These are phyloP conservation scores for Solanum chacoense DNA, from an alignment of 305 asterid species.

Conservation along the genomic window DNA sequence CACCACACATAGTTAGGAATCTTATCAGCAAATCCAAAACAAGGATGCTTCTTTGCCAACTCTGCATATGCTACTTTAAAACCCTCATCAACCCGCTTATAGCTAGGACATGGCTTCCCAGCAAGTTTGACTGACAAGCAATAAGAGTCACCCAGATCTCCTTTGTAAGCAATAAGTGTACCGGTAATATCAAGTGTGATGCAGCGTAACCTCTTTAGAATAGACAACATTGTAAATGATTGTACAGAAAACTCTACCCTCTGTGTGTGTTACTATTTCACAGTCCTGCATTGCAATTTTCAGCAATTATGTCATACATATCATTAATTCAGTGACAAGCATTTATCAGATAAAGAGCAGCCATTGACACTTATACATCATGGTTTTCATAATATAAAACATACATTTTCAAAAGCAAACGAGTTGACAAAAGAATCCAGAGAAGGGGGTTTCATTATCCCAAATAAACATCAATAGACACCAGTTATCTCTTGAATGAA, in stretches of 20 bases:
- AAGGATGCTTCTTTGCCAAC: constrained; percentile 81
- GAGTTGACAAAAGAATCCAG: not conserved
- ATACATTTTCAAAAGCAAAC: not conserved
- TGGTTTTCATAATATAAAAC: not conserved
- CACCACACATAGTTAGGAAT: constrained; percentile 48
- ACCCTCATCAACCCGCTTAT: constrained; percentile 77
- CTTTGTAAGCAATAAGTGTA: constrained; percentile 89
- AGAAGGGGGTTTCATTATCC: not conserved
- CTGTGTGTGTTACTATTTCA: not conserved
- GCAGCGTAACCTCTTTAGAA: constrained; percentile 55
- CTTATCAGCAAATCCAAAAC: constrained; percentile 80
- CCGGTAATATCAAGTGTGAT: constrained; percentile 93
- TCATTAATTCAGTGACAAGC: not conserved
- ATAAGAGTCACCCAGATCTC: constrained; percentile 95
- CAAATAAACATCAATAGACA: not conserved
- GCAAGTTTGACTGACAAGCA: constrained; percentile 94
- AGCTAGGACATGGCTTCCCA: constrained; percentile 92
- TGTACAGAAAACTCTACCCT: not conserved
- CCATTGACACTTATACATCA: not conserved
- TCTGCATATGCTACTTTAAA: constrained; percentile 84
- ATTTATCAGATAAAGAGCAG: not conserved
- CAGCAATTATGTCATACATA: not conserved
- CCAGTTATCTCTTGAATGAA: not conserved
- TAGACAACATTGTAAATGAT: constrained; percentile 52
- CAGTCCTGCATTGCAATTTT: not conserved